These are phyloP conservation scores for Clohesyomyces aquaticus DNA, from an alignment of 495 filamentous ascomycete genomes.

Conservation along the genomic window DNA sequence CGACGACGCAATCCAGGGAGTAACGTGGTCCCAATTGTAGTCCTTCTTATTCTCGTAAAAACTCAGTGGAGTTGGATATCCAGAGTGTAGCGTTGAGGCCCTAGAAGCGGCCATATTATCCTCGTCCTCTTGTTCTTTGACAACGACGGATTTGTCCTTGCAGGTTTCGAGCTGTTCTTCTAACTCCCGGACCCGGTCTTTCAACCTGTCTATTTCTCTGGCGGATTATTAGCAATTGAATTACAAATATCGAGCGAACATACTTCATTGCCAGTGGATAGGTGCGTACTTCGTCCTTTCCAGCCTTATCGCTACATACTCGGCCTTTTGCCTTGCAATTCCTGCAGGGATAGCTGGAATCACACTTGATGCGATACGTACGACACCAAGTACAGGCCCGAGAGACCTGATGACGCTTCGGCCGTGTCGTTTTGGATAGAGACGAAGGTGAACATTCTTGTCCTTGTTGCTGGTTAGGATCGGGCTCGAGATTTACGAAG, in stretches of 20 bases:
- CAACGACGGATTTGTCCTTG: not conserved
- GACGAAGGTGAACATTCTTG: not conserved
- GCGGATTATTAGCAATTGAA: not conserved
- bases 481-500: not conserved
- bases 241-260: not conserved
- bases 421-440: not conserved
- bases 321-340: slow-evolving; percentile 52
- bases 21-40: slow-evolving; percentile 41
- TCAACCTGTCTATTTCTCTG: slow-evolving; percentile 53
- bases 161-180: slow-evolving; percentile 45
- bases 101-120: not conserved
- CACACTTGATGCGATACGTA: slow-evolving; percentile 54
- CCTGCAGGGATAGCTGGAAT: slow-evolving; percentile 51
- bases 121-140: not conserved
- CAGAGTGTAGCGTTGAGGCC: slow-evolving; percentile 2
- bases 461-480: not conserved
- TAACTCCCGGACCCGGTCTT: slow-evolving; percentile 47
- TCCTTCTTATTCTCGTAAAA: slow-evolving; percentile 21
- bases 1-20: slow-evolving; percentile 10
- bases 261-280: slow-evolving; percentile 46
- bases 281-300: slow-evolving; percentile 42
- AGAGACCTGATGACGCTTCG: slow-evolving; percentile 51
- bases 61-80: slow-evolving; percentile 20
- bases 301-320: slow-evolving; percentile 38
- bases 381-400: slow-evolving; percentile 58